Percentiles rank a stretch among this genome's conserved stretches.
These are phyloP conservation scores for Tetragonia tetragonoides DNA, from an alignment of 148 eudicot species.

Conservation along the genomic window DNA sequence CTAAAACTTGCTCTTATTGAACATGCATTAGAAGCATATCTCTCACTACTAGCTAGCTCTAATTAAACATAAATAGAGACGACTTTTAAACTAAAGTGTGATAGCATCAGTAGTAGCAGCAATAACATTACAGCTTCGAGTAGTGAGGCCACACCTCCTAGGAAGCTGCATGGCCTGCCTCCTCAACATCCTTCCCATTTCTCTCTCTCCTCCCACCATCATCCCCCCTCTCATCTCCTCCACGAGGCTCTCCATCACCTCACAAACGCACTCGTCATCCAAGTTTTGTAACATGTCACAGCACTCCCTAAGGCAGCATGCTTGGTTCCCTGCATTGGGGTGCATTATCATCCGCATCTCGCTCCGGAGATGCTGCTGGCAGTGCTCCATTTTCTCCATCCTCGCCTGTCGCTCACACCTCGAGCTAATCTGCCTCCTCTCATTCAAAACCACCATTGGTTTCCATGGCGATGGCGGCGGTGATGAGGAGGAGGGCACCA, in stretches of 20 bases:
- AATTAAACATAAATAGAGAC: too few relatives aligned
- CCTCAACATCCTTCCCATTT: constrained; percentile 20
- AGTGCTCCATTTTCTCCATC: constrained; percentile 29
- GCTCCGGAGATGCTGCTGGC: constrained; percentile 32
- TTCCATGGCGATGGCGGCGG: constrained; percentile 8
- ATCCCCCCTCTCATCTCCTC: constrained; percentile 21
- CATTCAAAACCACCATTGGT: neutral
- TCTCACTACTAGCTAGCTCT: too few relatives aligned
- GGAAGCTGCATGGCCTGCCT: constrained; percentile 31
- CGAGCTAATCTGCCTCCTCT: constrained; percentile 6
- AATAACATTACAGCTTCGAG: neutral
- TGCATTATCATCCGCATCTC: constrained; percentile 1
- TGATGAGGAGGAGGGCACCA: constrained; percentile 13
- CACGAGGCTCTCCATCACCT: constrained; percentile 22
- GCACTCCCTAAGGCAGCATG: constrained; percentile 26
- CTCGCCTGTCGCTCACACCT: constrained; percentile 32
- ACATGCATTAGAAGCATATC: too few relatives aligned
- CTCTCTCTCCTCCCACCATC: constrained; percentile 17
- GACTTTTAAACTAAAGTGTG: too few relatives aligned
- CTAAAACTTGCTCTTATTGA: too few relatives aligned
- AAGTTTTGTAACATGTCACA: constrained; percentile 32
- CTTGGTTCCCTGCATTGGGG: constrained; percentile 10
- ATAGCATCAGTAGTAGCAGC: neutral
- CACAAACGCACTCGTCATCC: constrained; percentile 33
- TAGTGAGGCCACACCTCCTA: constrained; percentile 17